Percentiles rank a stretch among this genome's conserved stretches.
These are phyloP conservation scores for Hibiscus syriacus DNA, from an alignment of 345 rosid species.

Conservation along the genomic window DNA sequence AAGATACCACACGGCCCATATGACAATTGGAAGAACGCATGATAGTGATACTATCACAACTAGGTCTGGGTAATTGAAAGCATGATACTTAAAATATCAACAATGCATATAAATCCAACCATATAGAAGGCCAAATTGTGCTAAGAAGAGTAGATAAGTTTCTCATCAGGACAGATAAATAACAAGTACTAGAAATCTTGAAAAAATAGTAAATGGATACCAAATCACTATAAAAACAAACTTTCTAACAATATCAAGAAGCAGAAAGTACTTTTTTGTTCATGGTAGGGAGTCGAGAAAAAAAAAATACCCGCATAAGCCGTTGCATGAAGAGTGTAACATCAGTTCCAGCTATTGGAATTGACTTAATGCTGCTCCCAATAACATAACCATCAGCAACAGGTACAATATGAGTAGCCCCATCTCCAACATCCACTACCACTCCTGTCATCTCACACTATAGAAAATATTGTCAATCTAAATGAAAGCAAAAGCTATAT, in stretches of 20 bases:
- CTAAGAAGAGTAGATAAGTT: background rate
- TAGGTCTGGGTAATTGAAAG: background rate
- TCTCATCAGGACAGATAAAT: background rate
- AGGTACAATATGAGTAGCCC: slow-evolving; percentile 86
- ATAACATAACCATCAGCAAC: slow-evolving; percentile 99
- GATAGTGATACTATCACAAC: background rate
- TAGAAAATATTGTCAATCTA: slow-evolving; percentile 38
- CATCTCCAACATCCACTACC: slow-evolving; percentile 97
- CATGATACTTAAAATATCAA: no score
- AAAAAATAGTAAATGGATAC: background rate
- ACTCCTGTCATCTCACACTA: slow-evolving; percentile 99
- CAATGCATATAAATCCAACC: background rate
- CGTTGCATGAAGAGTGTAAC: slow-evolving; percentile 85
- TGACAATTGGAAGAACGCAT: background rate
- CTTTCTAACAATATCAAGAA: background rate
- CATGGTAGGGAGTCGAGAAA: slow-evolving; percentile 1
- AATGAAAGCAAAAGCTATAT: slow-evolving; percentile 10
- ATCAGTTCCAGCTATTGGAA: slow-evolving; percentile 92
- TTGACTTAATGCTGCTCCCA: slow-evolving; percentile 84
- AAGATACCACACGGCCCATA: no score
- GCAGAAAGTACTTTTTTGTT: background rate
- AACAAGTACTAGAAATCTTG: background rate
- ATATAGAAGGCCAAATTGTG: background rate
- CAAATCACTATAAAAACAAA: slow-evolving; percentile 1
- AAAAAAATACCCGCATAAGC: slow-evolving; percentile 87